Evolutionary conservation across 768 basidiomycete species (phyloP).

Genomic region (Suillus sp.): DNA sequence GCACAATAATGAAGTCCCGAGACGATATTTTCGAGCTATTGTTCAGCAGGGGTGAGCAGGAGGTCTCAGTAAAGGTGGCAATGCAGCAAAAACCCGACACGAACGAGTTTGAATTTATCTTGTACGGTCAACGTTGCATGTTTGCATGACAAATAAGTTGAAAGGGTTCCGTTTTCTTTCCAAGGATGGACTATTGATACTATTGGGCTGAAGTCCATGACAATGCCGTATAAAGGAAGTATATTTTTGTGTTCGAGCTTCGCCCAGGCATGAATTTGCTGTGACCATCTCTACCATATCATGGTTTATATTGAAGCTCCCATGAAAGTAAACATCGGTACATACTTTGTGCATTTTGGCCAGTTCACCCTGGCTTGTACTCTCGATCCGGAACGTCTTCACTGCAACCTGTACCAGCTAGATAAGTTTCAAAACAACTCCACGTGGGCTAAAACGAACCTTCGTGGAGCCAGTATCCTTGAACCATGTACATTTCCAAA

Average conservation of each 20-base stretch:
- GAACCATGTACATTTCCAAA: constrained; percentile 12
- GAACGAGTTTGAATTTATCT: constrained; percentile 25
- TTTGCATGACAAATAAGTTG: constrained; percentile 14
- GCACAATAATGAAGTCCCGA: constrained; percentile 9
- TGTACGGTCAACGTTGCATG: constrained; percentile 20
- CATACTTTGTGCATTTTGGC: constrained; percentile 6
- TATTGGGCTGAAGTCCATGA: constrained; percentile 24
- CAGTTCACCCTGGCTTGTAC: constrained; percentile 5
- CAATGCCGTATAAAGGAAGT: constrained; percentile 21
- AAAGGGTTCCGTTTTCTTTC: constrained; percentile 22
- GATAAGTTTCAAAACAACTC: background rate
- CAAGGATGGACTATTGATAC: constrained; percentile 26
- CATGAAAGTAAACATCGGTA: background rate
- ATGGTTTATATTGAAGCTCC: background rate
- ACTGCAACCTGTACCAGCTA: constrained; percentile 9
- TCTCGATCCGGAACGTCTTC: constrained; percentile 10
- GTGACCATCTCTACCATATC: constrained; percentile 18
- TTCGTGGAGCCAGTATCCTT: constrained; percentile 1
- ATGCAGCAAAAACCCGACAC: background rate
- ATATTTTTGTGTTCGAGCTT: constrained; percentile 25
- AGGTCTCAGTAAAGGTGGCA: background rate
- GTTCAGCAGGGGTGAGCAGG: background rate
- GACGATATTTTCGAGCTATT: constrained; percentile 9
- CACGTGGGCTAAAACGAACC: background rate
- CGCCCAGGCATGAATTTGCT: constrained; percentile 27